A percentile compares a stretch with the other conserved stretches of the same genome.
phyloP scores from a whole-genome alignment of 441 rosid species.

The Isatis lusitanica region DNA sequence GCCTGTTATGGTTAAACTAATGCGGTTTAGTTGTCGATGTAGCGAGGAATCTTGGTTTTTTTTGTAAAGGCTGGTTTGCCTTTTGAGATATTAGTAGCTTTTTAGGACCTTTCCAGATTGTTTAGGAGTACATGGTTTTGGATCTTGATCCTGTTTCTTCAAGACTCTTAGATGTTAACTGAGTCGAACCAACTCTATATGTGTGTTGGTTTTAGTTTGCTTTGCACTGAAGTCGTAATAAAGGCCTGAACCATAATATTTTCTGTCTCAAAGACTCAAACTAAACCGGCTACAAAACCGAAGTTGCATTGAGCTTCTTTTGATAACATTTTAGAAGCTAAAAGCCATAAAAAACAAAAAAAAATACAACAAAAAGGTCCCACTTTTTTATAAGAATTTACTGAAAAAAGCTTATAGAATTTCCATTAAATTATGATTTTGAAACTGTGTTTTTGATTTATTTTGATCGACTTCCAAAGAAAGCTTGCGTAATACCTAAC shows the following conservation, averaged over 20 bases:
- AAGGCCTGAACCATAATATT: neutral
- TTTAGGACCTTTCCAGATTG: slow-evolving; percentile 21
- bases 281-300: neutral
- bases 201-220: neutral
- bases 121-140: slow-evolving; percentile 25
- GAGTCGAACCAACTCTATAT: neutral
- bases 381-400: too few relatives aligned
- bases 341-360: too few relatives aligned
- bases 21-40: slow-evolving; percentile 26
- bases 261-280: neutral
- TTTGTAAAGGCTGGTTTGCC: slow-evolving; percentile 18
- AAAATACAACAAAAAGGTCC: too few relatives aligned
- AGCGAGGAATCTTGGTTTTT: slow-evolving; percentile 9
- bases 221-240: neutral
- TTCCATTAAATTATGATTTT: neutral
- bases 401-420: too few relatives aligned
- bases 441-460: neutral
- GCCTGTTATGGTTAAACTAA: slow-evolving; percentile 5
- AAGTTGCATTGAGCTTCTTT: neutral
- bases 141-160: neutral
- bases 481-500: neutral
- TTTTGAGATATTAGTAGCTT: slow-evolving; percentile 26
- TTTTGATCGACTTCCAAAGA: neutral
- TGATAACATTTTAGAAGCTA: neutral
- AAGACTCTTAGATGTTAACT: slow-evolving; percentile 3